A percentile compares a stretch with the other conserved stretches of the same genome.
Conservation (phyloP, 1,284 basidiomycete genomes). For the Butyriboletus appendiculatus region DNA sequence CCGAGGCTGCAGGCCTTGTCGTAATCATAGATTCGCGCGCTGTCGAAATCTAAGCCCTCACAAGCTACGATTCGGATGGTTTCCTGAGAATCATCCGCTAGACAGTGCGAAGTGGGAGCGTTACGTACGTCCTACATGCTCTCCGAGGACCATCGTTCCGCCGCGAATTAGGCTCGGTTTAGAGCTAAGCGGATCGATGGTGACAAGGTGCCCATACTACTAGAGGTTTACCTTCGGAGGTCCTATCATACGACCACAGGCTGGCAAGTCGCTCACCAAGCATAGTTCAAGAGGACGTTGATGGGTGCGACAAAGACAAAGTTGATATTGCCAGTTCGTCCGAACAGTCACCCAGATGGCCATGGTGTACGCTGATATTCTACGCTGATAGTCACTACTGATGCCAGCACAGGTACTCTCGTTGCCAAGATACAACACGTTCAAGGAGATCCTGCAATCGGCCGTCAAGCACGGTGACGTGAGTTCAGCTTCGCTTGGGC, state of each 20-base stretch:
- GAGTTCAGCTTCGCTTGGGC: conserved; percentile 29
- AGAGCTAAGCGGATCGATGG: background rate
- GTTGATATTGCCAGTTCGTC: too few species aligned
- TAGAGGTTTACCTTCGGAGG: conserved; percentile 24
- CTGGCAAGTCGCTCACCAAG: conserved; percentile 51
- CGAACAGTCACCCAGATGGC: too few species aligned
- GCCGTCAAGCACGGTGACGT: conserved; percentile 83
- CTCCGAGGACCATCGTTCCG: conserved; percentile 5
- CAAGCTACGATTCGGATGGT: background rate
- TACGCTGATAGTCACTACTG: too few species aligned
- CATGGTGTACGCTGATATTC: too few species aligned
- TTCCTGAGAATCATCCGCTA: background rate
- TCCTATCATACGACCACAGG: background rate
- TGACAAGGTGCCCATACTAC: conserved; percentile 59
- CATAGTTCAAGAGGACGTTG: conserved; percentile 82
- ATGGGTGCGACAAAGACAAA: conserved; percentile 72
- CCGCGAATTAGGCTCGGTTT: background rate
- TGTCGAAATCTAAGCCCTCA: background rate
- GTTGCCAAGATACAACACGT: conserved; percentile 94
- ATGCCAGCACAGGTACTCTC: conserved; percentile 15
- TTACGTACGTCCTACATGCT: conserved; percentile 1
- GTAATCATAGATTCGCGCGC: background rate
- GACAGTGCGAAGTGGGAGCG: too few species aligned
- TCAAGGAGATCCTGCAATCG: conserved; percentile 90
- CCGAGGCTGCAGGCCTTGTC: background rate